phyloP scores from a whole-genome alignment of 768 basidiomycete species.

The Lepiota subincarnata region DNA sequence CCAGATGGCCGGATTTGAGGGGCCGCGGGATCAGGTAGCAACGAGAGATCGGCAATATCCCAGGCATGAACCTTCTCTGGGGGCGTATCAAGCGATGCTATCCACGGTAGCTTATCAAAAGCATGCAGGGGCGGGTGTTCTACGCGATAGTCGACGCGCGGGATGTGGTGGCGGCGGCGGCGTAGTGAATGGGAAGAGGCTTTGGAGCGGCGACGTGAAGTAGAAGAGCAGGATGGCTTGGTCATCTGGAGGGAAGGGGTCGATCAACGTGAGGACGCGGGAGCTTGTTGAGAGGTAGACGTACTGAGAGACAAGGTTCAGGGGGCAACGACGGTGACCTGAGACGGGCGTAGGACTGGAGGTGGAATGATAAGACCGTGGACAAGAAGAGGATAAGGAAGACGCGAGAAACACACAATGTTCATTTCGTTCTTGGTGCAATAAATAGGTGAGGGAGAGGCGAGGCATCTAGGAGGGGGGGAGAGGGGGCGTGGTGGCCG shows the following conservation, averaged over 20 bases:
- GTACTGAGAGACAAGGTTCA: conserved; percentile 17
- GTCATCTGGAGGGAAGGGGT: conserved; percentile 10
- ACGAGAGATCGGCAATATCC: conserved; percentile 67
- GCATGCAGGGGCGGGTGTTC: conserved; percentile 29
- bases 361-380: not conserved
- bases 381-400: not conserved
- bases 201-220: conserved; percentile 36
- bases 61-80: conserved; percentile 37
- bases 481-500: not conserved
- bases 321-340: conserved; percentile 25
- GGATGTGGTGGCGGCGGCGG: conserved; percentile 25
- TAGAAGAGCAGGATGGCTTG: conserved; percentile 22
- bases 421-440: not conserved
- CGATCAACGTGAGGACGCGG: conserved; percentile 1
- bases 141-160: conserved; percentile 21
- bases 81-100: conserved; percentile 49
- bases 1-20: conserved; percentile 22
- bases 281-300: conserved; percentile 12
- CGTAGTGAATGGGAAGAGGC: conserved; percentile 21
- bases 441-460: not conserved
- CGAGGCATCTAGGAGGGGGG: conserved; percentile 11
- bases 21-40: conserved; percentile 33
- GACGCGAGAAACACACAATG: conserved; percentile 1
- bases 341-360: conserved; percentile 21
- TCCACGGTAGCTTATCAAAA: conserved; percentile 70